Percentiles rank a stretch among this genome's conserved stretches.
Conservation (phyloP, 2,329 filamentous ascomycete genomes). For the Leptographium galeiforme region DNA sequence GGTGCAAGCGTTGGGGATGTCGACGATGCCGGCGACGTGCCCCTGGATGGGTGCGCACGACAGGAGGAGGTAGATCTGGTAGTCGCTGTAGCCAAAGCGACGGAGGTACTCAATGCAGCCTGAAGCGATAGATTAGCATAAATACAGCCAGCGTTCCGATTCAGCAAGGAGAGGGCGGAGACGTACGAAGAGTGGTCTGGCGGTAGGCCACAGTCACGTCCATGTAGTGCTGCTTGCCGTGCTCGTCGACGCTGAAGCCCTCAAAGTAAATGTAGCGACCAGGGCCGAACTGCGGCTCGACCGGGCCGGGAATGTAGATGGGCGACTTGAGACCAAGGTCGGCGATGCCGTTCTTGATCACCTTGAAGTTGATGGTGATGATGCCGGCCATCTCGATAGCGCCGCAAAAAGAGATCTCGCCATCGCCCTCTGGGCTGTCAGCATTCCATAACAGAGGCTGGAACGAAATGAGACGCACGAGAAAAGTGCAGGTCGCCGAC, state of each 20-base stretch:
- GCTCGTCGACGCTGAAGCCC: slow-evolving; percentile 78
- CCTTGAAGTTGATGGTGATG: slow-evolving; percentile 80
- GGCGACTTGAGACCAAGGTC: slow-evolving; percentile 68
- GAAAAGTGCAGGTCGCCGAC: slow-evolving; percentile 83
- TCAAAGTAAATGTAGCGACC: slow-evolving; percentile 75
- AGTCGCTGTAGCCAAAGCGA: slow-evolving; percentile 54
- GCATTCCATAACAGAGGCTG: neutral
- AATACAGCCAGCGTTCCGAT: neutral
- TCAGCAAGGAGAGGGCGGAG: neutral
- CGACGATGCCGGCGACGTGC: slow-evolving; percentile 78
- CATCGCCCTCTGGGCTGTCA: slow-evolving; percentile 56
- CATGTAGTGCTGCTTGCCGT: slow-evolving; percentile 80
- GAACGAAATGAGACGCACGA: slow-evolving; percentile 24
- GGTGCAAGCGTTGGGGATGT: slow-evolving; percentile 84
- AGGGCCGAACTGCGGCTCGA: slow-evolving; percentile 78
- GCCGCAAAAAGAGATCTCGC: slow-evolving; percentile 78
- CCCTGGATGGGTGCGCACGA: slow-evolving; percentile 81
- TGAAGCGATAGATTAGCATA: slow-evolving; percentile 6
- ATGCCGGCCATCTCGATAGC: slow-evolving; percentile 82
- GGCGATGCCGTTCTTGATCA: slow-evolving; percentile 68
- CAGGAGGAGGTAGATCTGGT: slow-evolving; percentile 77
- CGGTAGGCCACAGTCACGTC: slow-evolving; percentile 79
- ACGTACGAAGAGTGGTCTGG: slow-evolving; percentile 54
- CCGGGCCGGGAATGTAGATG: slow-evolving; percentile 74
- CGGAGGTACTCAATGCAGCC: slow-evolving; percentile 67